phyloP scores from a whole-genome alignment of 73 alveolate genomes.

The Paramecium sexaurelia region DNA sequence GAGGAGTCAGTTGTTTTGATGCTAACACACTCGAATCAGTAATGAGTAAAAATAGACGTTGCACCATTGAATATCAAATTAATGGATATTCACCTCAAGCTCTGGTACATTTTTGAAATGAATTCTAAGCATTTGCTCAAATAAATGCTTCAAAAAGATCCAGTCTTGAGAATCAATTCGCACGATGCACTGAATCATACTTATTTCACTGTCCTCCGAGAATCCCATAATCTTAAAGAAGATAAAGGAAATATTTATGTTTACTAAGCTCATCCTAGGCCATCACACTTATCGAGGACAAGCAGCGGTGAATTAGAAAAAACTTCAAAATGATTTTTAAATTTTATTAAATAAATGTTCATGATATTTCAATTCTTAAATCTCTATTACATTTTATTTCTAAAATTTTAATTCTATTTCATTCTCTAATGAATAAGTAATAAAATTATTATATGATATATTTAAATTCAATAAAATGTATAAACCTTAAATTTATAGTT shows the following conservation, averaged over 20 bases:
- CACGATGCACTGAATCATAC: constrained; percentile 17
- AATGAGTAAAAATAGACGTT: constrained; percentile 5
- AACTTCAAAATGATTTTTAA: neutral
- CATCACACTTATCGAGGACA: neutral
- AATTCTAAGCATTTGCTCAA: constrained; percentile 19
- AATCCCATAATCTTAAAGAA: neutral
- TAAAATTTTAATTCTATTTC: neutral
- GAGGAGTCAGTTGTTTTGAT: constrained; percentile 51
- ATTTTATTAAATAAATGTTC: neutral
- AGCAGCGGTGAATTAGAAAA: neutral
- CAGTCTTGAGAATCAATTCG: neutral
- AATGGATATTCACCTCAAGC: constrained; percentile 23
- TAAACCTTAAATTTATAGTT: no score
- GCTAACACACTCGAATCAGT: constrained; percentile 15
- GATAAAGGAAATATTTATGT: constrained; percentile 29
- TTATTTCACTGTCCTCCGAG: neutral
- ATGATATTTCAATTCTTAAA: neutral
- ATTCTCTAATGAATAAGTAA: neutral
- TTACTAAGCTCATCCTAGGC: constrained; percentile 36
- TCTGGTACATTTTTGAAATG: constrained; percentile 1
- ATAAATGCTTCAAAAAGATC: constrained; percentile 19
- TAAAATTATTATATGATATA: no score
- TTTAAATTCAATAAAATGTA: no score
- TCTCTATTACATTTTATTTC: no score
- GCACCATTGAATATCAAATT: constrained; percentile 37